Base-by-base conservation (phyloP, 2,329 filamentous ascomycete genomes). In the Fusarium begoniae region DNA sequence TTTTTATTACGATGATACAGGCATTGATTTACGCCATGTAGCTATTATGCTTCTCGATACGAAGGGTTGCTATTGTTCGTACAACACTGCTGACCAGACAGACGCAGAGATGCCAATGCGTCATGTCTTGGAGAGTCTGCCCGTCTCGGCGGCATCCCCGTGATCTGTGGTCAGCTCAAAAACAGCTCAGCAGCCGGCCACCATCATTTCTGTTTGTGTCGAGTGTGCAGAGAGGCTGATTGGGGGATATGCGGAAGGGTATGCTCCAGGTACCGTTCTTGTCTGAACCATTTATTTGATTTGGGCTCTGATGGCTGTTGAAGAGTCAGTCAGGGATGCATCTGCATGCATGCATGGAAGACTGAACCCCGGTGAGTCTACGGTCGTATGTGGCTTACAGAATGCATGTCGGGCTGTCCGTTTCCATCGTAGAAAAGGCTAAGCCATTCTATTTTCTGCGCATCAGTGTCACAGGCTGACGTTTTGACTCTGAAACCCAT, bases 161-260 rank as follows among this genome's bases (percentile, higher is more conserved):
- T 78, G 60, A 70, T 67, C 57, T 69, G 67, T 72, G 56, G 73
- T 78, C 76, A 78, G 76, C 70, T 77, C 63, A 74, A 74, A 76
- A 77, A 65, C 61, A 64, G 30, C 70, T 73, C 72, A 78, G 66
- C 59, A 77, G 78, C 74, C 67, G 72, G 69, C 72, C 73, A 70
- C 48, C 61, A 60, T 44, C 37, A 53, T 68, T 64, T 63, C 64
- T 51, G n/a, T 20, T 65, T 63, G 59, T 45, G 50, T 73, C 38
- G 35, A 54, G 15, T 55, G 8, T 55, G 37, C 51, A 53, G 55
- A 63, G 43, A 55, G 40, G 57, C 57, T 77, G 75, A 73, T 77
- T 77, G 73, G 63, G 66, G 54, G 59, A 59, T 63, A 32, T 43
- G 44, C 63, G 48, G 66, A 63, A 48, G 59, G 38, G 38, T 37